These are phyloP conservation scores for Torulaspora pretoriensis DNA, from an alignment of 1,139 yeast species.

Conservation along the genomic window DNA sequence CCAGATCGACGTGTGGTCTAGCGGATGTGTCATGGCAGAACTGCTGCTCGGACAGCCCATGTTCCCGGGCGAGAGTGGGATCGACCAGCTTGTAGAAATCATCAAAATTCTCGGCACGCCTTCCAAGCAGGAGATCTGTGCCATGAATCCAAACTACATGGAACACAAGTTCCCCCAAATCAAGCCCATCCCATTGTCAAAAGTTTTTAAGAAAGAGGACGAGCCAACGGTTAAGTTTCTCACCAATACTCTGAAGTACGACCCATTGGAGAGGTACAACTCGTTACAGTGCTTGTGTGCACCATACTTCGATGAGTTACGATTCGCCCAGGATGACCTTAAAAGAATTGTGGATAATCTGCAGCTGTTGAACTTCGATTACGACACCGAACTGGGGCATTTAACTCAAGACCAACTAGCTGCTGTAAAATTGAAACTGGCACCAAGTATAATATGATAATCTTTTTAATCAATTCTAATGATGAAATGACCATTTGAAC, in stretches of 20 bases:
- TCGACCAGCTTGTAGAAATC: slow-evolving; percentile 94
- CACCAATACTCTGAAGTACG: slow-evolving; percentile 32
- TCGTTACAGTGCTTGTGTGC: slow-evolving; percentile 35
- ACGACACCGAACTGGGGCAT: slow-evolving; percentile 29
- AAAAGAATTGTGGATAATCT: slow-evolving; percentile 25
- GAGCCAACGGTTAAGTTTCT: slow-evolving; percentile 34
- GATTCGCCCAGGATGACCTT: slow-evolving; percentile 24
- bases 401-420: slow-evolving; percentile 27
- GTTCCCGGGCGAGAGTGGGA: slow-evolving; percentile 97
- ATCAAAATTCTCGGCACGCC: slow-evolving; percentile 96
- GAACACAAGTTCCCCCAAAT: slow-evolving; percentile 97
- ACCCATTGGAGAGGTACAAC: slow-evolving; percentile 34
- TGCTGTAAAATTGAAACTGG: slow-evolving; percentile 25
- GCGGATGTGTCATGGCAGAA: slow-evolving; percentile 98
- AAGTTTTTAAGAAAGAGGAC: slow-evolving; percentile 63
- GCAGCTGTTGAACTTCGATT: slow-evolving; percentile 28
- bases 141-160: slow-evolving; percentile 97
- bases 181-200: slow-evolving; percentile 83
- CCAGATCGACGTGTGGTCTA: slow-evolving; percentile 95
- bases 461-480: slow-evolving; percentile 2
- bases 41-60: slow-evolving; percentile 90
- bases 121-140: slow-evolving; percentile 80
- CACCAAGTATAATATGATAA: slow-evolving; percentile 14
- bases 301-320: slow-evolving; percentile 34
- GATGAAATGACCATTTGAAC: slow-evolving; percentile 10